A percentile compares a stretch with the other conserved stretches of the same genome.
Conservation (phyloP, 352 stramenopile species). For the Phytophthora aleatoria region DNA sequence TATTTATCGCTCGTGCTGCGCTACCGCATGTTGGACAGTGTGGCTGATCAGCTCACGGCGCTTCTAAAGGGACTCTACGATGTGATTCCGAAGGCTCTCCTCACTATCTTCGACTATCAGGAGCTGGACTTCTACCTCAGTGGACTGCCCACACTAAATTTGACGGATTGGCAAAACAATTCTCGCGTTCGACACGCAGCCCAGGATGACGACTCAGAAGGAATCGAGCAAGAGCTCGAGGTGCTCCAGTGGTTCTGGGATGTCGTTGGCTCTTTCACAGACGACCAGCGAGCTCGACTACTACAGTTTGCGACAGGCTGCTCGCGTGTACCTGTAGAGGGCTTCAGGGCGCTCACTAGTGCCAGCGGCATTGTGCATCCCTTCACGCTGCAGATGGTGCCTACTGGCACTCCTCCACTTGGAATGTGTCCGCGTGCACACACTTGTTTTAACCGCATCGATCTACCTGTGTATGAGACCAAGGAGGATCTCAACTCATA, state of each 20-base stretch:
- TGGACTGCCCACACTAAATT: constrained; percentile 80
- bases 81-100: constrained; percentile 89
- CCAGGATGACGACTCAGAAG: constrained; percentile 51
- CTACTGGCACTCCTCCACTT: constrained; percentile 45
- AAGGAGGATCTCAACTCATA: constrained; percentile 88
- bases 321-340: constrained; percentile 92
- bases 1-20: constrained; percentile 95
- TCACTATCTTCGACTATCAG: constrained; percentile 94
- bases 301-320: constrained; percentile 98
- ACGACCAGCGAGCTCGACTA: constrained; percentile 94
- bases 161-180: constrained; percentile 88
- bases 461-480: constrained; percentile 79
- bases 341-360: constrained; percentile 81
- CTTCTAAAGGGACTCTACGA: constrained; percentile 93
- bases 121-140: constrained; percentile 96
- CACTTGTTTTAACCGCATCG: constrained; percentile 90
- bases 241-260: constrained; percentile 93
- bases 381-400: constrained; percentile 82
- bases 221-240: constrained; percentile 56
- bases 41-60: constrained; percentile 88
- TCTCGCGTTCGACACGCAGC: constrained; percentile 56
- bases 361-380: constrained; percentile 79
- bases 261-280: constrained; percentile 79
- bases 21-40: constrained; percentile 92
- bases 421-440: constrained; percentile 81